Evolutionary conservation across 495 filamentous ascomycete genomes (phyloP).

Genomic region (Sporormia fimetaria): DNA sequence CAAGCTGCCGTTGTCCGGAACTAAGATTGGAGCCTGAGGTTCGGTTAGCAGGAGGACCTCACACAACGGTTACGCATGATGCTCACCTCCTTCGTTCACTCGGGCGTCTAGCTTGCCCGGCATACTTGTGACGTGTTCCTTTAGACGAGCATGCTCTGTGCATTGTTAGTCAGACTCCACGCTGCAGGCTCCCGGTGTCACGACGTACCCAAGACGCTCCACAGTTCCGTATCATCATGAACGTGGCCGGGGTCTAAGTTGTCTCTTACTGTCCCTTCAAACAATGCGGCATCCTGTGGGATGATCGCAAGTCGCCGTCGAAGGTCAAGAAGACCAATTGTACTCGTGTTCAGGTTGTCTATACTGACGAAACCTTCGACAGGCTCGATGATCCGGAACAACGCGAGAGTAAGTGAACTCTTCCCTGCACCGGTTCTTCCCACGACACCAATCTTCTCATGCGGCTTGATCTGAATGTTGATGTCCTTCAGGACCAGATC

Average conservation of each 20-base stretch:
- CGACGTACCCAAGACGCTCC: constrained; percentile 81
- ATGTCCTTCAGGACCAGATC: constrained; percentile 90
- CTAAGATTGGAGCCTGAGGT: constrained; percentile 53
- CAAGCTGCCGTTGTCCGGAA: constrained; percentile 80
- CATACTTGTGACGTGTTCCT: constrained; percentile 83
- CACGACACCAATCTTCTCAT: constrained; percentile 96
- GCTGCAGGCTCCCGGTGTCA: neutral
- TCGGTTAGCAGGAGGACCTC: neutral
- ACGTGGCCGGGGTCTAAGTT: constrained; percentile 93
- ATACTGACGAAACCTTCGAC: constrained; percentile 71
- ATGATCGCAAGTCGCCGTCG: constrained; percentile 91
- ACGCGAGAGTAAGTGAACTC: constrained; percentile 81
- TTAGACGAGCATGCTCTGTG: constrained; percentile 83
- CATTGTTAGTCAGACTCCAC: constrained; percentile 15
- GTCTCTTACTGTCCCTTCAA: constrained; percentile 90
- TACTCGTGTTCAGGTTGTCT: constrained; percentile 77
- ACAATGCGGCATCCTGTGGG: constrained; percentile 93
- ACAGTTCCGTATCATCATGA: constrained; percentile 94
- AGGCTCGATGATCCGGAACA: constrained; percentile 94
- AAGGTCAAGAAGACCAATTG: constrained; percentile 81
- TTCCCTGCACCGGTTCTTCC: constrained; percentile 95
- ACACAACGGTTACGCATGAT: neutral
- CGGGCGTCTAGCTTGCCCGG: constrained; percentile 77
- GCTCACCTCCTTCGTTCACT: constrained; percentile 87
- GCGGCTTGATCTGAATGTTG: constrained; percentile 80